Percentiles rank a stretch among this genome's conserved stretches.
These are phyloP conservation scores for Epichloe brachyelytri DNA, from an alignment of 2,329 filamentous ascomycete species.

Conservation along the genomic window DNA sequence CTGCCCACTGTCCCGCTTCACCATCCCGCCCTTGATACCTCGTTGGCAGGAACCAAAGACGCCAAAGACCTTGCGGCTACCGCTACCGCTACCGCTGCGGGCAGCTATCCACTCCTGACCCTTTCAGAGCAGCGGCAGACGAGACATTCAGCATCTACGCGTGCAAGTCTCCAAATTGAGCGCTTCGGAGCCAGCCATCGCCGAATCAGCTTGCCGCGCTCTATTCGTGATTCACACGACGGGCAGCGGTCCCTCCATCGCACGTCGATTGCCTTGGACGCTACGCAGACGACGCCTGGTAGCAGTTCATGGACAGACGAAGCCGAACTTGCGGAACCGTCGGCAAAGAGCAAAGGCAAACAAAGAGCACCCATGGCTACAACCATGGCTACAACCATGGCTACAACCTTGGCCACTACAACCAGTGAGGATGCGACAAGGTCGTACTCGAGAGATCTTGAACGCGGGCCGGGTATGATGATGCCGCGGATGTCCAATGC, in stretches of 20 bases:
- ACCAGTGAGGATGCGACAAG: conserved; percentile 19
- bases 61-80: conserved; percentile 20
- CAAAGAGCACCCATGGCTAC: conserved; percentile 33
- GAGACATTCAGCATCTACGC: conserved; percentile 28
- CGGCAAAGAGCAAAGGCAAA: conserved; percentile 35
- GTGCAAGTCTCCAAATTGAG: conserved; percentile 40
- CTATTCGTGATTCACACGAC: conserved; percentile 42
- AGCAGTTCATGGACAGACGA: not conserved
- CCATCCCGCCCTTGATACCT: conserved; percentile 29
- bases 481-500: conserved; percentile 33
- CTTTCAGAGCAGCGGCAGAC: conserved; percentile 36
- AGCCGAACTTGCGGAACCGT: not conserved
- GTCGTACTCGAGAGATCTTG: conserved; percentile 38
- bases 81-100: conserved; percentile 27
- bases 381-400: conserved; percentile 33
- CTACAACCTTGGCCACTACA: conserved; percentile 13
- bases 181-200: conserved; percentile 30
- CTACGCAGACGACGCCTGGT: not conserved
- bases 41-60: conserved; percentile 21
- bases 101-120: conserved; percentile 38
- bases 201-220: conserved; percentile 40
- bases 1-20: conserved; percentile 37
- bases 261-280: conserved; percentile 6
- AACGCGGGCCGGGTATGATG: conserved; percentile 37
- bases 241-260: conserved; percentile 27